Evolutionary conservation across 2,329 filamentous ascomycete species (phyloP).

Genomic region (Pyricularia pennisetigena): DNA sequence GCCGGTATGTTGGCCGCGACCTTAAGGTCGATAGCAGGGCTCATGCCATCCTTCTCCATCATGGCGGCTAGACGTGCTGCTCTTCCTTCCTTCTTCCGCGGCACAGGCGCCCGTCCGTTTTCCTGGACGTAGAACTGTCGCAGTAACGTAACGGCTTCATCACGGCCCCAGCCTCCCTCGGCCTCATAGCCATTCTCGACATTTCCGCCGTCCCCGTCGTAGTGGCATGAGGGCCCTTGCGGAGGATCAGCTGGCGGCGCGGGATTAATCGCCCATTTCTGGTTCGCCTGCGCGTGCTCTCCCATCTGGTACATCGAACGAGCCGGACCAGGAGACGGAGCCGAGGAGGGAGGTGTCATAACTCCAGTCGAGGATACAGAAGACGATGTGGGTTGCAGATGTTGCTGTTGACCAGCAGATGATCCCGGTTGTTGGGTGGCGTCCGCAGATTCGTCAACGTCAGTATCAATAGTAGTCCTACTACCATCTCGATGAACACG

Average conservation of each 20-base stretch:
- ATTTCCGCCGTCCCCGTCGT: conserved; percentile 48
- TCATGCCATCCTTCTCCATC: conserved; percentile 32
- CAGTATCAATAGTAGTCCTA: background rate
- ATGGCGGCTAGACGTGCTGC: conserved; percentile 42
- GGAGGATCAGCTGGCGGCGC: background rate
- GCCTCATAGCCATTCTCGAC: conserved; percentile 74
- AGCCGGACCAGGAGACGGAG: background rate
- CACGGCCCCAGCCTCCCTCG: conserved; percentile 77
- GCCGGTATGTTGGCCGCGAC: background rate
- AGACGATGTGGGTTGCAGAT: background rate
- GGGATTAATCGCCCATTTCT: background rate
- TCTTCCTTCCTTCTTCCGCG: conserved; percentile 44
- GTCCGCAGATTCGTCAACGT: background rate
- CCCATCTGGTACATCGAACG: background rate
- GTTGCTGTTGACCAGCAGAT: background rate
- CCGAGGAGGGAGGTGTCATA: background rate
- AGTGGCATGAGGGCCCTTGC: background rate
- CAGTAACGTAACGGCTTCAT: conserved; percentile 87
- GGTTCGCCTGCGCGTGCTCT: background rate
- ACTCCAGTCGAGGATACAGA: background rate
- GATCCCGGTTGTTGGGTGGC: conserved; percentile 1
- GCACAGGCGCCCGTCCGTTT: conserved; percentile 65
- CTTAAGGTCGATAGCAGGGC: conserved; percentile 5
- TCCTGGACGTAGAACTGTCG: conserved; percentile 96
- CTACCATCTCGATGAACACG: conserved; percentile 4